A percentile compares a stretch with the other conserved stretches of the same genome.
Conservation (phyloP, 1,139 yeast genomes). For the Taphrina betulina region DNA sequence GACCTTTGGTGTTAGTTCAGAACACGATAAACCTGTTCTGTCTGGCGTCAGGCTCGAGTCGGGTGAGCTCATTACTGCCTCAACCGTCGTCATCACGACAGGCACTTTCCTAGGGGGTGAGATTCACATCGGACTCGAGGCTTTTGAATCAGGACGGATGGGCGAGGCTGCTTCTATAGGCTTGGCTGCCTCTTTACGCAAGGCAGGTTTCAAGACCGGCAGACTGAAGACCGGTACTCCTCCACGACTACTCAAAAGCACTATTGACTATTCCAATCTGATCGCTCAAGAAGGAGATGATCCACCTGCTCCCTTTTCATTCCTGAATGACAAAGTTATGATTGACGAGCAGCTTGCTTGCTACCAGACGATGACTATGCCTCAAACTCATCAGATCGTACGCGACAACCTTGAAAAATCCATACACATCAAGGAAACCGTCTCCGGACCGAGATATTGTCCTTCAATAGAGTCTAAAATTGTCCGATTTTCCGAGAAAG, state of each 20-base stretch:
- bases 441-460: slow-evolving; percentile 95
- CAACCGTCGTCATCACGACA: slow-evolving; percentile 81
- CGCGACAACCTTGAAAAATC: slow-evolving; percentile 72
- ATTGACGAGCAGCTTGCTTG: slow-evolving; percentile 63
- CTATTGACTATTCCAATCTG: slow-evolving; percentile 65
- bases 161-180: slow-evolving; percentile 94
- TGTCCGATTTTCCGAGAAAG: slow-evolving; percentile 72
- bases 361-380: slow-evolving; percentile 75
- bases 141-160: slow-evolving; percentile 85
- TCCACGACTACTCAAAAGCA: slow-evolving; percentile 70
- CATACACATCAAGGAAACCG: slow-evolving; percentile 88
- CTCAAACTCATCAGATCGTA: slow-evolving; percentile 68
- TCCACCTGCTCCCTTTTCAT: slow-evolving; percentile 89
- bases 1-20: slow-evolving; percentile 48
- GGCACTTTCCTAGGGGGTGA: slow-evolving; percentile 96
- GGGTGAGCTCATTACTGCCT: slow-evolving; percentile 61
- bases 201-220: slow-evolving; percentile 80
- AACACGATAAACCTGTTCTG: slow-evolving; percentile 49
- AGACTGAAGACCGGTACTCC: slow-evolving; percentile 97
- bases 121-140: slow-evolving; percentile 80
- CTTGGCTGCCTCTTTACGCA: slow-evolving; percentile 68
- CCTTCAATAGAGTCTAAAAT: slow-evolving; percentile 94
- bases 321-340: slow-evolving; percentile 64
- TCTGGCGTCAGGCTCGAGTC: slow-evolving; percentile 70
- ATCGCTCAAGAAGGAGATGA: slow-evolving; percentile 72